Conservation (phyloP, 805 yeast species). For the Schwanniomyces sp. region DNA sequence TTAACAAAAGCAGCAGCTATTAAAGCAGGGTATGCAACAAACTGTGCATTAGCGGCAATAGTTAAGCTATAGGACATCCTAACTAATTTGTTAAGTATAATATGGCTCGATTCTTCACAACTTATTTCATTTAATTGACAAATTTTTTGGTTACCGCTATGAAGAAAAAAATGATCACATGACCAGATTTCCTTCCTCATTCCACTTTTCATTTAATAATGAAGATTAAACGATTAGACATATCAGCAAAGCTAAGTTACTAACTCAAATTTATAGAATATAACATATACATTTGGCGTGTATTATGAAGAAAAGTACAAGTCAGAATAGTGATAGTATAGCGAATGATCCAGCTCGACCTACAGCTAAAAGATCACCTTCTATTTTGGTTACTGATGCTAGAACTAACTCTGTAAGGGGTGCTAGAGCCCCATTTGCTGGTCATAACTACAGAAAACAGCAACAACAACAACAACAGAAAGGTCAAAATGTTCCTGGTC, state of each 20-base stretch:
- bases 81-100: background rate
- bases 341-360: slow-evolving; percentile 29
- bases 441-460: slow-evolving; percentile 47
- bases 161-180: background rate
- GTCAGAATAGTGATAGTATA: background rate
- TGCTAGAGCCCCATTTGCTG: slow-evolving; percentile 79
- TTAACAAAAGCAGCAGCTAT: slow-evolving; percentile 79
- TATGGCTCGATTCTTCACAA: background rate
- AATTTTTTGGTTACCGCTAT: background rate
- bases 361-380: slow-evolving; percentile 86
- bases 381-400: slow-evolving; percentile 89
- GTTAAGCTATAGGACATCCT: slow-evolving; percentile 51
- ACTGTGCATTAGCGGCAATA: slow-evolving; percentile 84
- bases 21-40: slow-evolving; percentile 74
- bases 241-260: background rate
- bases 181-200: background rate
- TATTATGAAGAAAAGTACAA: background rate
- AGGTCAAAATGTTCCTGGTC: slow-evolving; percentile 15
- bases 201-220: background rate
- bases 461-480: slow-evolving; percentile 26
- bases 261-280: background rate
- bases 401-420: slow-evolving; percentile 54
- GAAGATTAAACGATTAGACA: background rate
- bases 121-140: background rate
- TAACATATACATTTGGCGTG: background rate